Base-by-base conservation (phyloP, 169 alveolate genomes). In the Plasmodium cynomolgi region DNA sequence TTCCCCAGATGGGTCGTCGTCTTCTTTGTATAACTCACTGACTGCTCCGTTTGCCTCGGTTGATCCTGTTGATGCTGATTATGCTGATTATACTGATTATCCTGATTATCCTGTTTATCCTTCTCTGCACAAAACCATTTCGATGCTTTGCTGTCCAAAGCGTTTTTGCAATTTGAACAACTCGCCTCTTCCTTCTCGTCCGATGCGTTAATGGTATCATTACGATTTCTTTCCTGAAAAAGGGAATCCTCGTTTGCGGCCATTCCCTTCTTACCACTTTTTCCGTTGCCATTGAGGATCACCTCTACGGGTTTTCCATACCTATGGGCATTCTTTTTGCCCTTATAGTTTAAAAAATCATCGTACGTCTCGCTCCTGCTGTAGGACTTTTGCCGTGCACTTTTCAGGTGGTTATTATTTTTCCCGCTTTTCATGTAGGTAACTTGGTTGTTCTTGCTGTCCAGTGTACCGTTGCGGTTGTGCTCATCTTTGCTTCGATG, bases 371-470 rank as follows among this genome's bases (percentile, higher is more conserved):
- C 93, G 56, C 58, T 72, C 13, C 37, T 84, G 80, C 84, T 73
- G 20, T 47, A 84, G 37, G 20, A 84, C 15, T 47, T 84, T 44
- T 84, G 37, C 56, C 34, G 29, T 17, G 39, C 20, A 33, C 56
- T 74, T 1, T 84, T 72, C 17, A 74, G 8, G 6, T 84, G 83
- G 44, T 37, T 41, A 83, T 83, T 83, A 34, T 62, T 62, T 83
- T 83, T 83, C 71, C 74, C 74, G 33, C 31, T 68, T 83, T 68
- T 83, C 58, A 83, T 33, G 26, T 62, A 44, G 34, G 39, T 83
- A 94, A 73, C 84, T 83, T 91, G 84, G 75, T 44, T 91, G 82
- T 56, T 90, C 44, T 29, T 84, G 85, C 29, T 74, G 75, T 15
- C 50, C 68, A 33, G 79, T 23, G 34, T 58, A 29, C 54, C 62